Evolutionary conservation across 805 yeast genomes (phyloP).

Genomic region (Starmerella stigmatis): DNA sequence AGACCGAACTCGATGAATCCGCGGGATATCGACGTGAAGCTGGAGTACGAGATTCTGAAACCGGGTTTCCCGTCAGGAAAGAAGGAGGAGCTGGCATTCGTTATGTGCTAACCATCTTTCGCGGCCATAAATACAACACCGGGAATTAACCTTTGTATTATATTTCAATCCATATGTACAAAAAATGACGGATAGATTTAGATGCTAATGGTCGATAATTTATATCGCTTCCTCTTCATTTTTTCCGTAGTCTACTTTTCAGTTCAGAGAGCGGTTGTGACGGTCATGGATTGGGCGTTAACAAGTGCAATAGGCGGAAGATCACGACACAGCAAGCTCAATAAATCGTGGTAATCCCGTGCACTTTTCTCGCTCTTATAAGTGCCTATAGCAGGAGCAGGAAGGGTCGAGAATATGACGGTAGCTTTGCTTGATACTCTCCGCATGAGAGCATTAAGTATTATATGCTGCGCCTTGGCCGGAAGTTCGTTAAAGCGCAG

Average conservation of each 20-base stretch:
- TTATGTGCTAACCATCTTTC: slow-evolving; percentile 15
- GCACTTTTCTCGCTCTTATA: slow-evolving; percentile 61
- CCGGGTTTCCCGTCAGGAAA: slow-evolving; percentile 4
- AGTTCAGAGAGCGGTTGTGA: slow-evolving; percentile 87
- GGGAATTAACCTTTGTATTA: background rate
- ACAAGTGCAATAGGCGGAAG: slow-evolving; percentile 75
- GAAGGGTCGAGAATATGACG: slow-evolving; percentile 78
- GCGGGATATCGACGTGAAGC: slow-evolving; percentile 78
- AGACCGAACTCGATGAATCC: slow-evolving; percentile 72
- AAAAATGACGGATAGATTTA: no score
- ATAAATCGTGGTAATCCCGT: slow-evolving; percentile 59
- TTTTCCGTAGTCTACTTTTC: no score
- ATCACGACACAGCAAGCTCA: slow-evolving; percentile 70
- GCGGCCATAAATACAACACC: no score
- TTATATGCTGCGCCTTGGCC: slow-evolving; percentile 79
- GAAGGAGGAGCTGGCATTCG: slow-evolving; percentile 9
- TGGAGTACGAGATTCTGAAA: slow-evolving; percentile 35
- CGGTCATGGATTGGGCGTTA: slow-evolving; percentile 91
- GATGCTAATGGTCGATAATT: no score
- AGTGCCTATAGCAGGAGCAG: slow-evolving; percentile 78
- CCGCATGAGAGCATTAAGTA: slow-evolving; percentile 76
- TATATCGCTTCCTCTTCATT: no score
- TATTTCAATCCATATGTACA: no score
- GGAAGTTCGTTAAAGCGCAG: slow-evolving; percentile 76
- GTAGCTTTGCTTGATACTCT: slow-evolving; percentile 53